Conservation (phyloP, 2,329 filamentous ascomycete species). For the Botrytis tulipae region DNA sequence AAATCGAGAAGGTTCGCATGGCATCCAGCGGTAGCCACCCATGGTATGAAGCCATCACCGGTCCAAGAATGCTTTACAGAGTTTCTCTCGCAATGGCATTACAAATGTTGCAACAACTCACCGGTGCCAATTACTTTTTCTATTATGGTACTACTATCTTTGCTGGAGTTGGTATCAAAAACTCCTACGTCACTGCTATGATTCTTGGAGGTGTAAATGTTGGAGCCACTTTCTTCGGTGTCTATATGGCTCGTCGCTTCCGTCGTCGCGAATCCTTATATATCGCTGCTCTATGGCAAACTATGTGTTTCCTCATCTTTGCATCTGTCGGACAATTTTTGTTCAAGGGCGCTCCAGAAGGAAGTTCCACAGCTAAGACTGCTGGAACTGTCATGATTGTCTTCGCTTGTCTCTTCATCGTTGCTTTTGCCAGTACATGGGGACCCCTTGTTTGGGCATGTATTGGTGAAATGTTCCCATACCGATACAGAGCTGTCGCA, state of each 20-base stretch:
- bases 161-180: slow-evolving; percentile 57
- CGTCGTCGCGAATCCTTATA: slow-evolving; percentile 68
- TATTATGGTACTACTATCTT: slow-evolving; percentile 70
- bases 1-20: slow-evolving; percentile 46
- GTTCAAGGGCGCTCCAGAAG: slow-evolving; percentile 46
- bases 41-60: slow-evolving; percentile 60
- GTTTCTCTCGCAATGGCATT: slow-evolving; percentile 61
- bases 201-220: slow-evolving; percentile 70
- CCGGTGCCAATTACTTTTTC: slow-evolving; percentile 61
- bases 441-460: slow-evolving; percentile 69
- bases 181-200: slow-evolving; percentile 66
- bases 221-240: slow-evolving; percentile 49
- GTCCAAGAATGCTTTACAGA: slow-evolving; percentile 61
- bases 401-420: slow-evolving; percentile 72
- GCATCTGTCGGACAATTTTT: slow-evolving; percentile 52
- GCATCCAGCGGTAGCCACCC: slow-evolving; percentile 55
- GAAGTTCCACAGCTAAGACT: slow-evolving; percentile 44
- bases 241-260: slow-evolving; percentile 67
- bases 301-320: slow-evolving; percentile 63
- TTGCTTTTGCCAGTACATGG: slow-evolving; percentile 68
- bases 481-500: slow-evolving; percentile 57
- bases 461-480: slow-evolving; percentile 66
- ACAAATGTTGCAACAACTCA: slow-evolving; percentile 68
- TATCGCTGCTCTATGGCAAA: slow-evolving; percentile 65
- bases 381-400: slow-evolving; percentile 68